Evolutionary conservation across 441 rosid species (phyloP), one percentile per base, ranked within the genome.

Genomic region (Adansonia madagascariensis): DNA sequence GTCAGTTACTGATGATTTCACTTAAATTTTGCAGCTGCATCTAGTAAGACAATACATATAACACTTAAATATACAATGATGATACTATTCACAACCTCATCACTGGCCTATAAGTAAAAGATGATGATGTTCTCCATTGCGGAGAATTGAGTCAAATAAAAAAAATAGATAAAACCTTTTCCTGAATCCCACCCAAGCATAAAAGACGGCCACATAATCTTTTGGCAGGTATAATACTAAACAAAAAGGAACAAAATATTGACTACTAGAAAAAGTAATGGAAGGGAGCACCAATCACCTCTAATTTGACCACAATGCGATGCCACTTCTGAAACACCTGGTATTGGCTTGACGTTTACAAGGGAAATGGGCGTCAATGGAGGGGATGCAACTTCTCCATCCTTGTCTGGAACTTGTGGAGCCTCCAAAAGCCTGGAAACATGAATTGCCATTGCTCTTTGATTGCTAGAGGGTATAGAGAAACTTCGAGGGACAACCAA

Each of bases 391-490:
- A 85, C 82, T 20, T 84, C 92, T 49, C 80, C 86, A 71, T 64
- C 85, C 69, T 87, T 87, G 47, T 83, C 84, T 3, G 82, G 80
- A 65, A 61, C 73, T 35, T 71, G 80, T 17, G 90, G 82, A 43
- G 91, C 82, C 78, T 87, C 89, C 74, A 80, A 61, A 50, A 79
- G 79, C 85, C 85, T 85, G 35, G 90, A 83, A 46, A 79, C 84
- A 35, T 88, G 89, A 57, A 84, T 78, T 49, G 90, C 83, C 85
- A 82, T 79, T 18, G 88, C 90, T 88, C 97, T 94, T 75, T 90
- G 93, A 87, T 89, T 84, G 71, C 95, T 88, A 15, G 98, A 89
- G 69, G 97, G 98, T 83, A 88, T 94, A 75, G 98, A 97, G 85
- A 81, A 94, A 79, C 99, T 90, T 70, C 98, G 85, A 17, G 96